Evolutionary conservation across 179 eudicot species (phyloP).

Genomic region (Dionaea muscipula): DNA sequence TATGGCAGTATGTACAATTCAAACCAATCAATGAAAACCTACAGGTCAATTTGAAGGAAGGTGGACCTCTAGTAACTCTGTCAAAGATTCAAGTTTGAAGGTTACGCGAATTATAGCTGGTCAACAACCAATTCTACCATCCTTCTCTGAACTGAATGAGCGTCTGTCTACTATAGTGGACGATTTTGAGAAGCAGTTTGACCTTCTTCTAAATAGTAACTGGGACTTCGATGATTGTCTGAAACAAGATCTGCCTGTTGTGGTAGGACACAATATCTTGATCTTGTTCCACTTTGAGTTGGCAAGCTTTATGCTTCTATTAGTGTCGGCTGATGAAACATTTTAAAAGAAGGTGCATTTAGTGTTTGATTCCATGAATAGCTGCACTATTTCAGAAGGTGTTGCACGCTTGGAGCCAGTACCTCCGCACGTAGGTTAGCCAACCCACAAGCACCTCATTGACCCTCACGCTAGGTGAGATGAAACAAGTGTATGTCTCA

Average conservation of each 20-base stretch:
- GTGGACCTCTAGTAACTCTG: constrained; percentile 32
- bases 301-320: neutral
- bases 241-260: constrained; percentile 72
- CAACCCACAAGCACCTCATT: too few relatives aligned
- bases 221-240: constrained; percentile 80
- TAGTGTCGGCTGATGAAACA: too few relatives aligned
- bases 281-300: neutral
- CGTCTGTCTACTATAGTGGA: constrained; percentile 37
- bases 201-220: constrained; percentile 54
- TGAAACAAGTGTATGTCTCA: too few relatives aligned
- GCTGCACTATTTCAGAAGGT: too few relatives aligned
- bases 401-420: too few relatives aligned
- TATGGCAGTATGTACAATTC: neutral
- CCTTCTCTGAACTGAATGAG: constrained; percentile 39
- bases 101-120: constrained; percentile 38
- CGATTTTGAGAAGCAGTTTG: constrained; percentile 58
- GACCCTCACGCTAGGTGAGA: too few relatives aligned
- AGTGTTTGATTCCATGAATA: too few relatives aligned
- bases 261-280: constrained; percentile 40
- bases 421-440: too few relatives aligned
- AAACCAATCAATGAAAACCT: constrained; percentile 7
- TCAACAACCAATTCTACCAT: constrained; percentile 41
- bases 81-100: constrained; percentile 40
- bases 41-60: constrained; percentile 37
- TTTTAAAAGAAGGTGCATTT: too few relatives aligned